Evolutionary conservation across 2,329 filamentous ascomycete genomes (phyloP).

Genomic region (Myriosclerotinia duriaeana): DNA sequence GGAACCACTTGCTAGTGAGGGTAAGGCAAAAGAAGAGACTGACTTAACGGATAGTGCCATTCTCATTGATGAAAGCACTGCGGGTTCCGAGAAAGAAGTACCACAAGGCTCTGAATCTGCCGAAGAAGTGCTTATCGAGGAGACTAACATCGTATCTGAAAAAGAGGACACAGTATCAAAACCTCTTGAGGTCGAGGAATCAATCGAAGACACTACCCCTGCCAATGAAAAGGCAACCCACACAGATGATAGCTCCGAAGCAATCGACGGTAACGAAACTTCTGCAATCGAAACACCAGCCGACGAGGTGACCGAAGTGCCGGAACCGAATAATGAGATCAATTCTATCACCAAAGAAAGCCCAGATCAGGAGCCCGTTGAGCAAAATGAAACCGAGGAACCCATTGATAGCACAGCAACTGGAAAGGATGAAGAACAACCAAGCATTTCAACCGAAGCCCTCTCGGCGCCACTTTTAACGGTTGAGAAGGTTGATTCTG

Average conservation of each 20-base stretch:
- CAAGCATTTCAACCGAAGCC: background rate
- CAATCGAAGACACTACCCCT: background rate
- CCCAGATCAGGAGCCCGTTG: background rate
- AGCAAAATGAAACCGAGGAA: background rate
- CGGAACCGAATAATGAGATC: background rate
- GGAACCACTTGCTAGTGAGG: background rate
- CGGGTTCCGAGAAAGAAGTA: background rate
- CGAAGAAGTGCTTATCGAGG: background rate
- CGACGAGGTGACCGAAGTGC: background rate
- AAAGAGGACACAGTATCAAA: background rate
- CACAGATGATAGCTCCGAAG: background rate
- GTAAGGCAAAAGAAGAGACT: slow-evolving; percentile 2
- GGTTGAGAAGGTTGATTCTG: slow-evolving; percentile 42
- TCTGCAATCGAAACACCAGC: background rate
- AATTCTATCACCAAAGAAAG: background rate
- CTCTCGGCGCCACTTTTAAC: slow-evolving; percentile 32
- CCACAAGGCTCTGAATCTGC: background rate
- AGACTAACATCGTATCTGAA: background rate
- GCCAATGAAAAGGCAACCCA: background rate
- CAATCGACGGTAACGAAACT: background rate
- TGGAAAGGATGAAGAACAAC: background rate
- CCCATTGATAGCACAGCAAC: background rate
- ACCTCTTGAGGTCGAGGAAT: background rate
- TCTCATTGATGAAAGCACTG: background rate
- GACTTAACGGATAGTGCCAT: background rate